Base-by-base conservation (phyloP, 495 filamentous ascomycete genomes). In the Penicillium canescens region DNA sequence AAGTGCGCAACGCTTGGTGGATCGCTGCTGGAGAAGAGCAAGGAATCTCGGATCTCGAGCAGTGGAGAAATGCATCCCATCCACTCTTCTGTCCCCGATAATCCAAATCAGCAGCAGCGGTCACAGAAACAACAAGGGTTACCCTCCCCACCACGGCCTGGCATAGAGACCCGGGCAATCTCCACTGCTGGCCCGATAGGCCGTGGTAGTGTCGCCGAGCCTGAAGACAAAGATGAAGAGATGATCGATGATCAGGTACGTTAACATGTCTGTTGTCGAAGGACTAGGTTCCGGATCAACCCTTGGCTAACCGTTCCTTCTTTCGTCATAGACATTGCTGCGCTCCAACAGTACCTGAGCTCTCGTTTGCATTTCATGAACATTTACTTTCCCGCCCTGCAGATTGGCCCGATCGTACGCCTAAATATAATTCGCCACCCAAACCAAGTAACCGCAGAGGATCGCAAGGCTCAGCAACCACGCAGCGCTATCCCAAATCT, bases 1-100 rank as follows among this genome's bases (percentile, higher is more conserved):
- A 96, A 98, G 70, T 93, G 90, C 63, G 90, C 89, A 10, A 97
- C 93, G 3, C 84, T 98, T 26, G 93, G 94, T 55, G 92, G 92
- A 10, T 89, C 89, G 39, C 80, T 98, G 31, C 75, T 96, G 52
- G 91, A 96, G 51, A 82, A 82, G 65, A 82, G 80, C 57, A 82
- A 83, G 61, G 82, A 85, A 50, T 72, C 78, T 12, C 74, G 81
- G 42, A 71, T 81, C 16, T 82, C 80, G 6, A 76, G 79, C 24
- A 81, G 77, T 44, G 80, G 78, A 42, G 80, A 83, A 50, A 63
- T 72, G 63, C 74, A 78, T 42, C 63, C 73, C 46, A 70, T n/a
- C n/a, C n/a, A 71, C 41, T 66, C 68, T 41, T 70, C 62, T 62
- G 38, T 45, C 68, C 16, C 52, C n/a, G 51, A 67, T 38, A 60